A percentile compares a stretch with the other conserved stretches of the same genome.
phyloP scores from a whole-genome alignment of 352 stramenopile genomes.

The Globisporangium canariense region DNA sequence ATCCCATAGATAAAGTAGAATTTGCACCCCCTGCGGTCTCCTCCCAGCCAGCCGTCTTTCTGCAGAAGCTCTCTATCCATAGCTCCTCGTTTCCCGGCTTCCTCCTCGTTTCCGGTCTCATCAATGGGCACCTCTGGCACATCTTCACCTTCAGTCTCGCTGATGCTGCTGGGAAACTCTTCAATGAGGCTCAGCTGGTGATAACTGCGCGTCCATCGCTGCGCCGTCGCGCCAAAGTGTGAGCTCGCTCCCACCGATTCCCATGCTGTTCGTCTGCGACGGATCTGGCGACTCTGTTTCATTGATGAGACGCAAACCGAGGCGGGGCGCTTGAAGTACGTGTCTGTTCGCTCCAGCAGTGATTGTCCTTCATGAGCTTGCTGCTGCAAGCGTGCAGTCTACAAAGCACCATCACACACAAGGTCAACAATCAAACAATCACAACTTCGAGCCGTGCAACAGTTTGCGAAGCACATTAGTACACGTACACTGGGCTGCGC shows the following conservation, averaged over 20 bases:
- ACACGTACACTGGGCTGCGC: not conserved
- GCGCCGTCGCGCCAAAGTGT: conserved; percentile 50
- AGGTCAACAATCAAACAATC: not conserved
- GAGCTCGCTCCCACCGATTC: conserved; percentile 54
- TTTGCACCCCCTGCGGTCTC: not conserved
- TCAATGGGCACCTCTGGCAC: not conserved
- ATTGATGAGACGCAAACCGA: conserved; percentile 58
- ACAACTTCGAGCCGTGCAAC: not conserved
- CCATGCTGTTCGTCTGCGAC: conserved; percentile 47
- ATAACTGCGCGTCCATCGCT: conserved; percentile 68
- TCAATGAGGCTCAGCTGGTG: conserved; percentile 57
- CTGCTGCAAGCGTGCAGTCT: not conserved
- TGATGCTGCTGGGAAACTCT: conserved; percentile 37
- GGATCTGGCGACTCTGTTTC: conserved; percentile 34
- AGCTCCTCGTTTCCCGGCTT: conserved; percentile 5
- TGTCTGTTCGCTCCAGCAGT: conserved; percentile 54
- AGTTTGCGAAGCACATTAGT: no score
- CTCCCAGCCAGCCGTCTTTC: not conserved
- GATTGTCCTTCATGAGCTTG: conserved; percentile 37
- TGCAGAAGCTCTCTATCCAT: not conserved
- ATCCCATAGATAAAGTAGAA: conserved; percentile 8
- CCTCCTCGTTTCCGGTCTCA: conserved; percentile 16
- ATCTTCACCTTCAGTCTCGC: conserved; percentile 20
- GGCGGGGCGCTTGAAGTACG: conserved; percentile 42
- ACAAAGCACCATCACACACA: not conserved